Evolutionary conservation across 2,329 filamentous ascomycete species (phyloP), one percentile per base, ranked within the genome.

Genomic region (Hypomyces rosellus): DNA sequence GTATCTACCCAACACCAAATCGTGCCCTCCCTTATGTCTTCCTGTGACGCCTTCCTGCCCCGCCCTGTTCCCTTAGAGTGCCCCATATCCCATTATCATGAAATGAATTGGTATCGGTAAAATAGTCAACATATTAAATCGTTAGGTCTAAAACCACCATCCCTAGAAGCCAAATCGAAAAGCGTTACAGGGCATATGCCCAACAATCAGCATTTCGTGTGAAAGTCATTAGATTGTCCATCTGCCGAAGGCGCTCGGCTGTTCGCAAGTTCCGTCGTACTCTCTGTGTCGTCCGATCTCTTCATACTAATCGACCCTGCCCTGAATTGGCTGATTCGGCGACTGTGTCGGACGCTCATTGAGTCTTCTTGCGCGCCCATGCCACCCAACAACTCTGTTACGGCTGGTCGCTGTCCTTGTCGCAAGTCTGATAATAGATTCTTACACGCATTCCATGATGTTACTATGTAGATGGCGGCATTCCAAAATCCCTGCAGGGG

Each of bases 401-500:
- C 64, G 34, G 60, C 55, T 22, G 63, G 58, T 18, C 61, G 55
- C 36, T 57, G 62, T 12, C 59, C 59, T 46, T 57, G 51, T 43
- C 57, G 53, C n/a, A 74, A 50, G 43, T 75, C 71, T 9, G 60
- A 58, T 48, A 64, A 67, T 25, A 81, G 65, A 33, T 68, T 67
- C 62, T 76, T 76, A 61, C 82, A 84, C 0, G 84, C 84, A 45
- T 77, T 68, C 74, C 82, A 80, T 5, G 85, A 88, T 1, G 86
- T 89, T 11, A 80, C 75, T 14, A 82, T 69, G 66, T 93, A 95
- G 57, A 95, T 89, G 51, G 87, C 66, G 15, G 84, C 80, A 64
- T 95, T 95, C 88, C 88, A 93, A 60, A 91, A 87, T 0, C 89
- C 89, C 63, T 95, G 89, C 0, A 90, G 75, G 0, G 89, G 88